phyloP scores from a whole-genome alignment of 1,139 yeast species.

The Candida freyschussii region DNA sequence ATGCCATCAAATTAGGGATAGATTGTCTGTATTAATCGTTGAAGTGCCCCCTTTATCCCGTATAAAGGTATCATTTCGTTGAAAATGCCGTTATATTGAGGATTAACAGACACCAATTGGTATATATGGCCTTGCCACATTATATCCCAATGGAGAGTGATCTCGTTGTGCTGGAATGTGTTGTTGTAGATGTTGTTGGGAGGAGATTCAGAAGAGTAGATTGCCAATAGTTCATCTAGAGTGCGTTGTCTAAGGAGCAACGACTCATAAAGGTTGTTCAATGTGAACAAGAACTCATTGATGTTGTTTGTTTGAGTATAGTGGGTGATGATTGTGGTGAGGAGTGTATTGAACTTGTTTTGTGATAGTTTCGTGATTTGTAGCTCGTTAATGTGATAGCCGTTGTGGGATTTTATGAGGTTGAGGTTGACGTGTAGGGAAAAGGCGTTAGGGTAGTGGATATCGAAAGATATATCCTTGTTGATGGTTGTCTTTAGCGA shows the following conservation, averaged over 20 bases:
- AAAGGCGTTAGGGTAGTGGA: constrained; percentile 10
- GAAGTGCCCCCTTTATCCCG: constrained; percentile 7
- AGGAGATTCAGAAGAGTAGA: constrained; percentile 1
- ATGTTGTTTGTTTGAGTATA: constrained; percentile 14
- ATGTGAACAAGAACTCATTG: constrained; percentile 15
- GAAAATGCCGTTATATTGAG: constrained; percentile 9
- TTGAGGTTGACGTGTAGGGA: neutral
- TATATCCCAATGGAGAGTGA: constrained; percentile 6
- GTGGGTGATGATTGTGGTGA: constrained; percentile 7
- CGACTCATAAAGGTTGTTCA: constrained; percentile 17
- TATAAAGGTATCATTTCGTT: constrained; percentile 9
- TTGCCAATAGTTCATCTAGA: constrained; percentile 7
- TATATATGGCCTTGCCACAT: constrained; percentile 7
- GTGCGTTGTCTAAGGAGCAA: constrained; percentile 9
- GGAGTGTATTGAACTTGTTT: constrained; percentile 19
- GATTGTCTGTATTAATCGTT: constrained; percentile 4
- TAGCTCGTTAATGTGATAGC: constrained; percentile 14
- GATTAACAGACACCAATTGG: constrained; percentile 9
- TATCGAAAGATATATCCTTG: constrained; percentile 17
- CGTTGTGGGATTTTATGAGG: constrained; percentile 3
- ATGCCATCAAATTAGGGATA: too few species aligned
- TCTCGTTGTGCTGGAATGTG: constrained; percentile 12
- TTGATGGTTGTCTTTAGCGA: constrained; percentile 12
- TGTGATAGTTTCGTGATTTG: constrained; percentile 14
- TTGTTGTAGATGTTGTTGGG: too few species aligned